Evolutionary conservation across 192 early-diverging fungal species (phyloP), one percentile per base, ranked within the genome.

Genomic region (Gorgonomyces haynaldii): DNA sequence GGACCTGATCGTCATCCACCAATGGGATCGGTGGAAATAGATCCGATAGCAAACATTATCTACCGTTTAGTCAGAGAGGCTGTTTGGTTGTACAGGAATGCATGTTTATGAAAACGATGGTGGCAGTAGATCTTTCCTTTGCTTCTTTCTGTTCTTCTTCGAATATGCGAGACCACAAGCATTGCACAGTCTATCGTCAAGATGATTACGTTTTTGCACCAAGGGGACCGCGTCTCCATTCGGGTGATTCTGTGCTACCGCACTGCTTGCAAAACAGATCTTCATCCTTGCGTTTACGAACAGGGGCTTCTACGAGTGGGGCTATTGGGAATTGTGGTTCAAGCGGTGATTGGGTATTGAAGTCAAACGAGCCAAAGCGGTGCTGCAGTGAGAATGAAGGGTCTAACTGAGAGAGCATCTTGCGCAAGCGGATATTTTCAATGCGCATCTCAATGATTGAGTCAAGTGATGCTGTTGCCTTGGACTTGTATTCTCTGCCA

Each of bases 361-460:
- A 0, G 22, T 50, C 48, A 9, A 16, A 13, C 4, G 26, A 17
- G 10, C 13, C 9, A 21, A 15, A 23, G 12, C n/a, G 35, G 32
- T 34, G 32, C 32, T 15, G 10, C 32, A 12, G 32, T 9, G 15
- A 34, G 32, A 15, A 34, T 15, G 32, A n/a, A n/a, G n/a, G n/a
- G n/a, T n/a, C n/a, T n/a, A n/a, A n/a, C n/a, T n/a, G n/a, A n/a
- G n/a, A n/a, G n/a, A n/a, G 42, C 31, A 47, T 53, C 15, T 50
- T 22, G 25, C 61, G 32, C 22, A 67, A 39, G 51, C 57, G 43
- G 4, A 63, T 16, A 28, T 63, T 67, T 30, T 64, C 57, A 23
- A 67, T 59, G 17, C 55, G 54, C 12, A 51, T 48, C 31, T 67
- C 65, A 13, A 67, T 28, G 24, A 67, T 45, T 27, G 44, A 53